Conservation (phyloP, 306 rosid genomes). For the Pterocarpus macrocarpus region DNA sequence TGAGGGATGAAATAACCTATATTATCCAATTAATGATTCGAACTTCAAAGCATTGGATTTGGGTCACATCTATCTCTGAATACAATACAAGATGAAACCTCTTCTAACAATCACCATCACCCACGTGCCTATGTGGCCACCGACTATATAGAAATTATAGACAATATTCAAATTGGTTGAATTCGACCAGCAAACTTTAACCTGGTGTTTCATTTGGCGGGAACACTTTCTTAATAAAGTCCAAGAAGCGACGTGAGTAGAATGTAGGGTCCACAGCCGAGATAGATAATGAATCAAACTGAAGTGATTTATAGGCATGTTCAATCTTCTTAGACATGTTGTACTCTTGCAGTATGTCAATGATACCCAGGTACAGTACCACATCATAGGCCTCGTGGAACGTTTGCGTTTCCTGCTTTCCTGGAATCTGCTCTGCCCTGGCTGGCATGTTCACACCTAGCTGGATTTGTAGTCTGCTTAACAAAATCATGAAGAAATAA, state of each 20-base stretch:
- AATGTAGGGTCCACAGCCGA: slow-evolving; percentile 95
- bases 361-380: slow-evolving; percentile 92
- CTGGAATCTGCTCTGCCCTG: slow-evolving; percentile 90
- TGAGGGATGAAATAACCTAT: slow-evolving; percentile 26
- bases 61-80: slow-evolving; percentile 19
- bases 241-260: slow-evolving; percentile 92
- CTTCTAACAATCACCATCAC: slow-evolving; percentile 1
- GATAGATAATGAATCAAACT: slow-evolving; percentile 90
- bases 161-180: slow-evolving; percentile 32
- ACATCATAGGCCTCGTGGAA: slow-evolving; percentile 88
- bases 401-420: slow-evolving; percentile 66
- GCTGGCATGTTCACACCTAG: slow-evolving; percentile 99
- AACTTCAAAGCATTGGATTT: slow-evolving; percentile 10
- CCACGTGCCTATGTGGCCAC: slow-evolving; percentile 12
- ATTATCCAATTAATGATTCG: slow-evolving; percentile 8
- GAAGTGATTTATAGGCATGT: slow-evolving; percentile 87
- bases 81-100: slow-evolving; percentile 16
- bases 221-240: slow-evolving; percentile 84
- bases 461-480: slow-evolving; percentile 91
- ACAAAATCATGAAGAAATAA: not conserved
- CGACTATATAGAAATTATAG: not conserved
- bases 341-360: slow-evolving; percentile 95
- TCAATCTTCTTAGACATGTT: slow-evolving; percentile 93
- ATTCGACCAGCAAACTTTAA: slow-evolving; percentile 42
- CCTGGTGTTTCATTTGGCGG: slow-evolving; percentile 65